A percentile compares a stretch with the other conserved stretches of the same genome.
Evolutionary conservation across 305 asterid genomes (phyloP).

Genomic region (Fraxinus sp.): DNA sequence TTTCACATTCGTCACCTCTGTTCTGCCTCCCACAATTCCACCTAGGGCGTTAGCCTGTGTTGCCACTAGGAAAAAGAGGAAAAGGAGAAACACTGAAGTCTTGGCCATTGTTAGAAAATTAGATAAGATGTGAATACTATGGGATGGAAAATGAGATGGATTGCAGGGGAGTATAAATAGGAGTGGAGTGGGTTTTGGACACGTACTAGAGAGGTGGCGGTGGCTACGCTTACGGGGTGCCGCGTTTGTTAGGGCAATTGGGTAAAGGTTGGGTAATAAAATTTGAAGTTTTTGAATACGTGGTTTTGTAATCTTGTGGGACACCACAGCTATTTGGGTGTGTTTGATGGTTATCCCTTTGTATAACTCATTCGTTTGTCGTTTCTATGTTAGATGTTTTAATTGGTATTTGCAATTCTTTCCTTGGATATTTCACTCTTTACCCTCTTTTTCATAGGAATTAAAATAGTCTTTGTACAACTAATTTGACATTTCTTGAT

Average conservation of each 20-base stretch:
- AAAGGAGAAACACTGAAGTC: neutral
- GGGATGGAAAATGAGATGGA: neutral
- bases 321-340: neutral
- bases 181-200: conserved; percentile 13
- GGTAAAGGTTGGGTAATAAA: neutral
- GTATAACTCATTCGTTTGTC: neutral
- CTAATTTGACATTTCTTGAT: no score
- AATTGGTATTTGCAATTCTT: neutral
- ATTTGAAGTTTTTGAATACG: neutral
- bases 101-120: conserved; percentile 19
- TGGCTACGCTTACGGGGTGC: conserved; percentile 32
- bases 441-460: neutral
- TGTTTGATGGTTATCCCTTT: neutral
- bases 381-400: neutral
- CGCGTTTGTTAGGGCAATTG: conserved; percentile 26
- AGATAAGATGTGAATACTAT: neutral
- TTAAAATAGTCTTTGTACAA: no score
- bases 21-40: conserved; percentile 40
- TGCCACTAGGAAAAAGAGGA: neutral
- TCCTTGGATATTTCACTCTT: neutral
- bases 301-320: neutral
- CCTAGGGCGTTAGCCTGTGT: conserved; percentile 18
- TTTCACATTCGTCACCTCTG: conserved; percentile 38
- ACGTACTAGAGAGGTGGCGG: conserved; percentile 28
- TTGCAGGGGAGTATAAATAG: neutral